Base-by-base conservation (phyloP, 2,329 filamentous ascomycete species). In the Drechslerella stenobrocha region DNA sequence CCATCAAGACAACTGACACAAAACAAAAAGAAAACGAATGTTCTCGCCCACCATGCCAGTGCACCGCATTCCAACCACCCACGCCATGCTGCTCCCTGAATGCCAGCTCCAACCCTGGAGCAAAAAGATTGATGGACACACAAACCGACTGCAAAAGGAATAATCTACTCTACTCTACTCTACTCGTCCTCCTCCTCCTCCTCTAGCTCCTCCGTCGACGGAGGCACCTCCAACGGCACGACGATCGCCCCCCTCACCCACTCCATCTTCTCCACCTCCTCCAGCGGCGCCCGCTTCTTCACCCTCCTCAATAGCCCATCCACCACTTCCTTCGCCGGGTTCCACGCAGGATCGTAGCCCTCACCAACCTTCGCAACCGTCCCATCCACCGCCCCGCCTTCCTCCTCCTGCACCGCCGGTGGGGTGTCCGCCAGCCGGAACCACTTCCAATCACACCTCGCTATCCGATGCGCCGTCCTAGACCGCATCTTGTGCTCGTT, bases 401-500 rank as follows among this genome's bases (percentile, higher is more conserved):
- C 87, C 1, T 86, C 90, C 74, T 87, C 96, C 15, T 37, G 48
- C 42, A 70, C 71, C 28, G 56, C 51, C 2, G 60, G 40, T 20
- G 69, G 57, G 5, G 52, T 60, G 56, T 67, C 55, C 24, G 55
- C 69, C 13, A 73, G 52, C 66, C 88, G 84, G 69, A 90, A 85
- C 93, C 93, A 98, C 47, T 87, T 85, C 93, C 93, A 98, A 75
- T 98, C 93, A 51, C 91, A 89, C 32, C 93, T 82, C 1, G 93
- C 93, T 69, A 98, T 97, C n/a, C 91, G 86, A 75, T 98, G 93
- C 52, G 88, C 92, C 0, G 89, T 92, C 57, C 89, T 82, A 72
- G 88, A 91, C 73, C 87, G 81, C 82, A 89, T 87, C 72, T 87
- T 84, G 70, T 87, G 83, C 23, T 84, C 84, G 73, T 90, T 89